Percentiles rank a stretch among this genome's conserved stretches.
Evolutionary conservation across 2,329 filamentous ascomycete species (phyloP).

Genomic region (Penicillium griseofulvum): DNA sequence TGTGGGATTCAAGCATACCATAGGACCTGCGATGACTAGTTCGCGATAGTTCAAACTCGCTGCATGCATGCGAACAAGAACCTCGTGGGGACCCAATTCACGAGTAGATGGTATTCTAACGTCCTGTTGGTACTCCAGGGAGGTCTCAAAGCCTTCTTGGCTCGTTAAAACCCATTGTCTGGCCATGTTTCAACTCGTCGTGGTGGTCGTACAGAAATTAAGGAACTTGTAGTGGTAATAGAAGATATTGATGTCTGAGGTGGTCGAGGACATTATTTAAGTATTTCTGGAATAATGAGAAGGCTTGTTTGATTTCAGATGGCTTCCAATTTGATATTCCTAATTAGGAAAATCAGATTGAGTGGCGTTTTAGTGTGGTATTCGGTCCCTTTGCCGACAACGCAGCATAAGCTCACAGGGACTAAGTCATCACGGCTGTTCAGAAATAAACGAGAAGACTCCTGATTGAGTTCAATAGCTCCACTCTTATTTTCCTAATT

Average conservation of each 20-base stretch:
- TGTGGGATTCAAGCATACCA: background rate
- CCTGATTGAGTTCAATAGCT: too few relatives aligned
- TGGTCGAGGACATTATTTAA: background rate
- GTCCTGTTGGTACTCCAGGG: conserved; percentile 34
- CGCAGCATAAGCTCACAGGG: background rate
- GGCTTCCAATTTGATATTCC: background rate
- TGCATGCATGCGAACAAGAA: background rate
- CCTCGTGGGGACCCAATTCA: background rate
- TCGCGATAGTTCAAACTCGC: conserved; percentile 2
- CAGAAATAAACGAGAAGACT: background rate
- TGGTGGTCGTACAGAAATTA: background rate
- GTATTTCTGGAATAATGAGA: background rate
- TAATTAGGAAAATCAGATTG: conserved; percentile 2
- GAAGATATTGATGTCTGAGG: background rate
- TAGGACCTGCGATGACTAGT: conserved; percentile 4
- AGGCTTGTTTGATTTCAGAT: background rate
- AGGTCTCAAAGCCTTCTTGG: conserved; percentile 37
- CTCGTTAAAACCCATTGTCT: conserved; percentile 34
- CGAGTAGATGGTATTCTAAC: background rate
- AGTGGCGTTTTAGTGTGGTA: background rate
- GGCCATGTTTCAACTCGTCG: conserved; percentile 22
- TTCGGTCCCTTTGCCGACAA: background rate
- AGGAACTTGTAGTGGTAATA: background rate
- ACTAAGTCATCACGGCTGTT: too few relatives aligned
- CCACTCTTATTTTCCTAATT: too few relatives aligned